phyloP scores from a whole-genome alignment of 768 basidiomycete species.

The Mycena polygramma region DNA sequence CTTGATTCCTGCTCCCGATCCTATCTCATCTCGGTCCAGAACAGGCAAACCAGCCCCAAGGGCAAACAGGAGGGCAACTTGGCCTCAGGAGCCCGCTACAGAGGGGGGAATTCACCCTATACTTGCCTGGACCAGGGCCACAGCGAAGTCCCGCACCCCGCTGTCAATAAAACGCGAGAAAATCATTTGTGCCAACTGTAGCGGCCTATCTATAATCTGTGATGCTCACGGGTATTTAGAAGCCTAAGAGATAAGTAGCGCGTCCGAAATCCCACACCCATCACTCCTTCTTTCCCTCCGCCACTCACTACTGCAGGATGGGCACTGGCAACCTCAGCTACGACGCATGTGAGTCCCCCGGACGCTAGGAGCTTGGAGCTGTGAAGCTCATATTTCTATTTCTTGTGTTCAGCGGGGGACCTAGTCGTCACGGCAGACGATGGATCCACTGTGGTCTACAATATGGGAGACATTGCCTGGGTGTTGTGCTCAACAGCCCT shows the following conservation, averaged over 20 bases:
- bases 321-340: constrained; percentile 45
- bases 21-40: too few species aligned
- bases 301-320: constrained; percentile 41
- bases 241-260: neutral
- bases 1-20: too few species aligned
- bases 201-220: constrained; percentile 8
- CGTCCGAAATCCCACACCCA: neutral
- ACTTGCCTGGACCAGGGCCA: neutral
- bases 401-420: constrained; percentile 51
- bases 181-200: neutral
- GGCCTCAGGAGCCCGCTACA: neutral
- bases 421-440: constrained; percentile 47
- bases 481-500: constrained; percentile 81
- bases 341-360: constrained; percentile 43
- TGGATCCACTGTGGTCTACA: constrained; percentile 54
- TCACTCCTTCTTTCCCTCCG: constrained; percentile 19
- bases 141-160: neutral
- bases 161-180: constrained; percentile 9
- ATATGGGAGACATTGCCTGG: constrained; percentile 67
- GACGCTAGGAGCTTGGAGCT: neutral
- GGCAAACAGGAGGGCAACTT: neutral
- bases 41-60: neutral
- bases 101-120: constrained; percentile 6
- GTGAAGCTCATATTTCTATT: neutral
- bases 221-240: constrained; percentile 14